Evolutionary conservation across 1,284 basidiomycete species (phyloP).

Genomic region (Ceratobasidium sp.): DNA sequence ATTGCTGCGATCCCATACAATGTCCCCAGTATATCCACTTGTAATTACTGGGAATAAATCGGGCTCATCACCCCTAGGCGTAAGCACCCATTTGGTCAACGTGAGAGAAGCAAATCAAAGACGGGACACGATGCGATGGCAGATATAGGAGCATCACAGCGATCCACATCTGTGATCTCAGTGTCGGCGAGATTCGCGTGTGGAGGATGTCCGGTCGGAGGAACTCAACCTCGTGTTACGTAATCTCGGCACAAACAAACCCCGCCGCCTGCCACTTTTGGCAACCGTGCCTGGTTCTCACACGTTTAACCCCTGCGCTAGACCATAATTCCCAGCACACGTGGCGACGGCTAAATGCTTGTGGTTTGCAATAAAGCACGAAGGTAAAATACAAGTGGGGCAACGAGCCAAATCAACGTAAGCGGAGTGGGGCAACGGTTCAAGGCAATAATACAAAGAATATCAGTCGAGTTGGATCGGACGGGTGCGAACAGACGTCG

Average conservation of each 20-base stretch:
- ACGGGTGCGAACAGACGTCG: neutral
- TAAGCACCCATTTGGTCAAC: neutral
- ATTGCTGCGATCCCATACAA: neutral
- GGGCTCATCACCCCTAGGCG: slow-evolving; percentile 2
- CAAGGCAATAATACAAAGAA: slow-evolving; percentile 39
- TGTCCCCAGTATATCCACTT: neutral
- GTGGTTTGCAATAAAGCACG: slow-evolving; percentile 19
- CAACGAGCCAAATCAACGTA: neutral
- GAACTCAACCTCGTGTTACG: neutral
- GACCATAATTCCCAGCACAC: neutral
- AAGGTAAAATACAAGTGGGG: slow-evolving; percentile 35
- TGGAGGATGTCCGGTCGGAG: slow-evolving; percentile 18
- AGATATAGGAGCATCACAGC: neutral
- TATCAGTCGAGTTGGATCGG: slow-evolving; percentile 41
- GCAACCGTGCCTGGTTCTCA: neutral
- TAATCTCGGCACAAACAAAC: slow-evolving; percentile 15
- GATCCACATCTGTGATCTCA: neutral
- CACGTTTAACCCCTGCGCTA: neutral
- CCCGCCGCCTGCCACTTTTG: slow-evolving; percentile 8
- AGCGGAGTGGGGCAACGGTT: slow-evolving; percentile 21
- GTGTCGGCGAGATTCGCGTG: neutral
- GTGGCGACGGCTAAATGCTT: slow-evolving; percentile 16
- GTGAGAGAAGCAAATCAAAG: neutral
- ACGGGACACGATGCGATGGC: slow-evolving; percentile 4
- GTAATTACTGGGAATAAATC: slow-evolving; percentile 17